phyloP scores from a whole-genome alignment of 345 rosid genomes.

The Lumnitzera littorea region DNA sequence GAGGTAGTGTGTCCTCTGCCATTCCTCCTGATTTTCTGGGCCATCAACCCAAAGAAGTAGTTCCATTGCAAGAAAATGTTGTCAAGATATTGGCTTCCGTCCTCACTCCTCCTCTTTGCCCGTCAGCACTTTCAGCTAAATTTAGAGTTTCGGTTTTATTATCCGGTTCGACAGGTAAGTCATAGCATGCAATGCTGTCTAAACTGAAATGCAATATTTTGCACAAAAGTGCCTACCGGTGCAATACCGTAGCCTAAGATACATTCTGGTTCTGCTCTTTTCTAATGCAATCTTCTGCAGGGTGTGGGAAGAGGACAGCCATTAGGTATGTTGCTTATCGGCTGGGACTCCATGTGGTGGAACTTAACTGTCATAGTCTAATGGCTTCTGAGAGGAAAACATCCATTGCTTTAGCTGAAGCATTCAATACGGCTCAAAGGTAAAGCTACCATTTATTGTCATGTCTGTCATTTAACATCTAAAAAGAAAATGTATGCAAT shows the following conservation, averaged over 20 bases:
- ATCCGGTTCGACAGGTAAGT: slow-evolving; percentile 61
- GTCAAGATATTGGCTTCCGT: slow-evolving; percentile 69
- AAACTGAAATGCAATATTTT: background rate
- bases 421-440: slow-evolving; percentile 84
- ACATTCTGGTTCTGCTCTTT: background rate
- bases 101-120: slow-evolving; percentile 76
- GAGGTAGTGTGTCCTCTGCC: slow-evolving; percentile 69
- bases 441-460: slow-evolving; percentile 27
- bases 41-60: slow-evolving; percentile 32
- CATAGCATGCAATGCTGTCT: background rate
- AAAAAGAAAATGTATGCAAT: background rate
- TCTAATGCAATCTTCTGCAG: slow-evolving; percentile 32
- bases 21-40: slow-evolving; percentile 70
- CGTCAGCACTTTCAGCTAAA: slow-evolving; percentile 70
- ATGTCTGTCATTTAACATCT: slow-evolving; percentile 2
- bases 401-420: slow-evolving; percentile 70
- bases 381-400: slow-evolving; percentile 65
- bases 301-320: slow-evolving; percentile 90
- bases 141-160: slow-evolving; percentile 86
- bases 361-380: slow-evolving; percentile 80
- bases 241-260: background rate
- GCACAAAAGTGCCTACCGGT: background rate
- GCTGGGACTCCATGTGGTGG: slow-evolving; percentile 86
- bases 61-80: slow-evolving; percentile 59
- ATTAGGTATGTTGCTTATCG: slow-evolving; percentile 66